Percentiles rank a stretch among this genome's conserved stretches.
phyloP scores from a whole-genome alignment of 2,329 filamentous ascomycete species.

The Aspergillus sp. region DNA sequence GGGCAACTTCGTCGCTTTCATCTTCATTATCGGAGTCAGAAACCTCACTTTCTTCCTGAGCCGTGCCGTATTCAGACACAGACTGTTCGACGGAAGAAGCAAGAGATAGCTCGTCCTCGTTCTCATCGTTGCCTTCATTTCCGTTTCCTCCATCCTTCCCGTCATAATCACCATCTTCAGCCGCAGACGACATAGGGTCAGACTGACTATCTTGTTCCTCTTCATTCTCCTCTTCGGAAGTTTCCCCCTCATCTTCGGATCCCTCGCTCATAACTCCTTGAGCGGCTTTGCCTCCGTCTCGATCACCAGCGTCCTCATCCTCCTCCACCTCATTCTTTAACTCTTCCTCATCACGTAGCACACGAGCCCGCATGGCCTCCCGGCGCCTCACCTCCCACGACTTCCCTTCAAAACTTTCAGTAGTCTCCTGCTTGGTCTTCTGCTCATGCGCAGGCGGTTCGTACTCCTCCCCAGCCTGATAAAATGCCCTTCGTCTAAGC shows the following conservation, averaged over 20 bases:
- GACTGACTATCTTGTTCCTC: conserved; percentile 2
- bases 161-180: conserved; percentile 1
- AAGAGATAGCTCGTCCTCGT: not conserved
- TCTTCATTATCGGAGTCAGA: not conserved
- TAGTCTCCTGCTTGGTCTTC: conserved; percentile 3
- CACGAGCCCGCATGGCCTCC: conserved; percentile 8
- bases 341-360: conserved; percentile 8
- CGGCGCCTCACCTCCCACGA: conserved; percentile 1
- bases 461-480: conserved; percentile 2
- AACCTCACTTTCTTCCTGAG: not conserved
- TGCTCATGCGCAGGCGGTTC: conserved; percentile 4
- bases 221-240: conserved; percentile 3
- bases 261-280: too few relatives aligned
- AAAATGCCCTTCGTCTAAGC: not conserved
- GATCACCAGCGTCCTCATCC: too few relatives aligned
- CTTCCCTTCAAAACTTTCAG: conserved; percentile 1
- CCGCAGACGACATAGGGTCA: too few relatives aligned
- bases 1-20: not conserved
- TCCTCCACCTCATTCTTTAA: conserved; percentile 2
- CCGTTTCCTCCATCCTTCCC: conserved; percentile 5
- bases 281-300: too few relatives aligned
- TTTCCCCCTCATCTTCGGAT: too few relatives aligned
- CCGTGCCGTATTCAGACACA: not conserved
- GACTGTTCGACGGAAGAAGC: not conserved
- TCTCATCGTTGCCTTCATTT: not conserved